Conservation (phyloP, 1,284 basidiomycete genomes). For the Schizophyllum commune region DNA sequence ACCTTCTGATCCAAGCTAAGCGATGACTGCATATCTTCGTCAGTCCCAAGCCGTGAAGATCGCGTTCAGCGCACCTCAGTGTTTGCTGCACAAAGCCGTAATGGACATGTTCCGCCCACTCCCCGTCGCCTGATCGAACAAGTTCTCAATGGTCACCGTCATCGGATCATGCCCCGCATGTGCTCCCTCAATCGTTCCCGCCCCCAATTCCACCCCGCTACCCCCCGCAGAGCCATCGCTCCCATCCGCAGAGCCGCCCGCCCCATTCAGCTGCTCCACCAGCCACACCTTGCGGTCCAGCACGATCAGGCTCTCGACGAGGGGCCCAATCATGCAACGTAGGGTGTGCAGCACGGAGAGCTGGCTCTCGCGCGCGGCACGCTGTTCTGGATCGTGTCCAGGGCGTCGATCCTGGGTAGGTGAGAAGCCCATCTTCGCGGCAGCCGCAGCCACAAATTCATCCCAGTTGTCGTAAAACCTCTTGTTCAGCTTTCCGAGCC, state of each 20-base stretch:
- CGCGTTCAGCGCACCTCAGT: background rate
- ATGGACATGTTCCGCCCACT: conserved; percentile 56
- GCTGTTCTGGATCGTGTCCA: conserved; percentile 1
- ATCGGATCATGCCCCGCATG: conserved; percentile 7
- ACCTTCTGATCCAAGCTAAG: background rate
- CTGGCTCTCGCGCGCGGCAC: conserved; percentile 22
- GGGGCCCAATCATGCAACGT: conserved; percentile 43
- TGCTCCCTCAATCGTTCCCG: background rate
- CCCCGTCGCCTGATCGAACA: conserved; percentile 60
- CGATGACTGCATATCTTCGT: background rate
- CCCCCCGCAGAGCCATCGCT: conserved; percentile 1
- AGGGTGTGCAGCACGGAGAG: conserved; percentile 39
- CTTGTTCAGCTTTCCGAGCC: conserved; percentile 39
- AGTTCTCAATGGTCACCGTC: conserved; percentile 42
- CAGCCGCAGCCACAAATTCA: conserved; percentile 32
- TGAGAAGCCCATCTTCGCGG: conserved; percentile 28
- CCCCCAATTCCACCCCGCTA: conserved; percentile 6
- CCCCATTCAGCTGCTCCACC: conserved; percentile 23
- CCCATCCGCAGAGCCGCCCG: background rate
- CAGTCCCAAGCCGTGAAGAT: background rate
- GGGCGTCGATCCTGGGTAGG: background rate
- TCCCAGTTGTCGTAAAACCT: conserved; percentile 38
- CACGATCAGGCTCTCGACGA: conserved; percentile 42
- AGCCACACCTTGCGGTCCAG: conserved; percentile 42
- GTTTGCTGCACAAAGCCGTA: background rate